Conservation (phyloP, 257 asterid species). For the Nemophila menziesii region DNA sequence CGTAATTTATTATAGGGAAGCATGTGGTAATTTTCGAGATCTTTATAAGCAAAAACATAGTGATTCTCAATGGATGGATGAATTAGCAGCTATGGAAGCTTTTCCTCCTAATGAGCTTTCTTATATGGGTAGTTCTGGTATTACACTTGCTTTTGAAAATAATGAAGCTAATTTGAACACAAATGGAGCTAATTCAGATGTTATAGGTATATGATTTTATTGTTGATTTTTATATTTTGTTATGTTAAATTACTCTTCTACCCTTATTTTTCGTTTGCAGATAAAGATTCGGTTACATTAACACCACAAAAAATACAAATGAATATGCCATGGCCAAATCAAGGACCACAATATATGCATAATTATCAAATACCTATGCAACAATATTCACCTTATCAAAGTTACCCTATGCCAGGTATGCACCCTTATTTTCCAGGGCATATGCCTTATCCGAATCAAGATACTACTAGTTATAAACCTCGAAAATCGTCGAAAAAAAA, state of each 20-base stretch:
- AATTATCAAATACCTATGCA: constrained; percentile 40
- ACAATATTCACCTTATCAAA: constrained; percentile 38
- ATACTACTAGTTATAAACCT: constrained; percentile 19
- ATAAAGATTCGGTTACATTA: constrained; percentile 26
- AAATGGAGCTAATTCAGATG: constrained; percentile 28
- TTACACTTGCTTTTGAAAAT: constrained; percentile 44
- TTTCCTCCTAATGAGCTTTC: constrained; percentile 37
- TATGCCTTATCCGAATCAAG: constrained; percentile 37
- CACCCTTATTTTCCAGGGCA: constrained; percentile 54
- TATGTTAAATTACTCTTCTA: neutral
- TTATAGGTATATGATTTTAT: constrained; percentile 52
- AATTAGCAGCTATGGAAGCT: constrained; percentile 78
- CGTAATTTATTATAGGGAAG: constrained; percentile 38
- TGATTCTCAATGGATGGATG: constrained; percentile 76
- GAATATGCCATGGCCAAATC: constrained; percentile 76
- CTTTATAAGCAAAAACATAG: constrained; percentile 66
- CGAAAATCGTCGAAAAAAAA: constrained; percentile 32
- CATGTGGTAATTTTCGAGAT: constrained; percentile 66
- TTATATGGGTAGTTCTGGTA: constrained; percentile 44
- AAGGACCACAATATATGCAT: constrained; percentile 61
- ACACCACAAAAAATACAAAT: constrained; percentile 32
- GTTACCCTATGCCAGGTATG: constrained; percentile 46
- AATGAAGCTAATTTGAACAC: constrained; percentile 20
- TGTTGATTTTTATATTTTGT: neutral
- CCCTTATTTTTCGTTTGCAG: constrained; percentile 19